Conservation (phyloP, 164 flowering plant genomes). For the Vitis rotundifolia region DNA sequence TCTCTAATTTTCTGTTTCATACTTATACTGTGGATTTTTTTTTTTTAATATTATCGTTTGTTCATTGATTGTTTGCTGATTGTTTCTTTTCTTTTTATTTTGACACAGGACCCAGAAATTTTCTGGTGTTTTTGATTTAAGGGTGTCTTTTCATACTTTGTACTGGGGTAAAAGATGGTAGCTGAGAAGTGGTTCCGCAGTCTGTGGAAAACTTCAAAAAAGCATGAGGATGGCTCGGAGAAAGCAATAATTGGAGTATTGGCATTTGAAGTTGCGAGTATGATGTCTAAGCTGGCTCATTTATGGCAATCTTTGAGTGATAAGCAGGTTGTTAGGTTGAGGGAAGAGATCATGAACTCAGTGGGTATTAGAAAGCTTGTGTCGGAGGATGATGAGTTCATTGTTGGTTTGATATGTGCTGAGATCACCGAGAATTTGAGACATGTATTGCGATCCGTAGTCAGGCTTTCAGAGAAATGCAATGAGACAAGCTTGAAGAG, state of each 20-base stretch:
- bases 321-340: conserved; percentile 52
- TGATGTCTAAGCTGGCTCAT: conserved; percentile 82
- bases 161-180: conserved; percentile 46
- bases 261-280: conserved; percentile 80
- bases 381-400: conserved; percentile 67
- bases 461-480: conserved; percentile 71
- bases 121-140: background rate
- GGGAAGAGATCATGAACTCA: conserved; percentile 58
- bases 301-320: conserved; percentile 76
- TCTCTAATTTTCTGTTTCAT: background rate
- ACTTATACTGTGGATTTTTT: too few relatives aligned
- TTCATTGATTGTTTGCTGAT: too few relatives aligned
- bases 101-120: background rate
- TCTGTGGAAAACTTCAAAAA: conserved; percentile 49
- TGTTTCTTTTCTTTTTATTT: background rate
- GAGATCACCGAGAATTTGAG: conserved; percentile 66
- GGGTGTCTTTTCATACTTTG: background rate
- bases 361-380: conserved; percentile 78
- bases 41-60: too few relatives aligned
- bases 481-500: conserved; percentile 52
- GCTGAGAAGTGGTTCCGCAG: conserved; percentile 73
- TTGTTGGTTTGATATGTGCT: conserved; percentile 46
- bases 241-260: conserved; percentile 66
- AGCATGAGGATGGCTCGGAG: conserved; percentile 29
- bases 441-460: conserved; percentile 55